These are phyloP conservation scores for Backusella tarrabulga DNA, from an alignment of 192 early-diverging fungal species.

Conservation along the genomic window DNA sequence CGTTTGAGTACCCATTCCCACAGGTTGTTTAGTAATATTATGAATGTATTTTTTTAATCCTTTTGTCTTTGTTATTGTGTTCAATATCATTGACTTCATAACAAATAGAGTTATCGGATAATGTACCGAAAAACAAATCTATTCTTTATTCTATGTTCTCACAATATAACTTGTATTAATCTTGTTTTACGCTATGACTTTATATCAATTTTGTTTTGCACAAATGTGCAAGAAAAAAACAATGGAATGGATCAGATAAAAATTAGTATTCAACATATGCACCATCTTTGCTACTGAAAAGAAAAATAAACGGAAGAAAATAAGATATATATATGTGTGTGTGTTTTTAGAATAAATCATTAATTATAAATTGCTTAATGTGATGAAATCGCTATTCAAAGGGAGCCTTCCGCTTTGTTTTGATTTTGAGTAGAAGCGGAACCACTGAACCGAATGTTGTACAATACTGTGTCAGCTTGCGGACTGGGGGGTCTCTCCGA, in stretches of 20 bases:
- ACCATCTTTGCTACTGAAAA: not conserved
- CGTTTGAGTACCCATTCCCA: not conserved
- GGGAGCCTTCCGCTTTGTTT: not conserved
- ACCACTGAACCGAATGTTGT: not conserved
- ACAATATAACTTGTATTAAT: not conserved
- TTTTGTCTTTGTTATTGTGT: conserved; percentile 2
- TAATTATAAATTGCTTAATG: conserved; percentile 7
- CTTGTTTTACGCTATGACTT: not conserved
- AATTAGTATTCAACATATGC: not conserved
- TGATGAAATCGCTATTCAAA: not conserved
- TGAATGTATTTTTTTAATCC: not conserved
- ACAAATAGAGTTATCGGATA: not conserved
- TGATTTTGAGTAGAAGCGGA: not conserved
- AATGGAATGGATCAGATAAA: not conserved
- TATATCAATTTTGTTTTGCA: not conserved
- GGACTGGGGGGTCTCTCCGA: not conserved
- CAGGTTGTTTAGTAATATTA: not conserved
- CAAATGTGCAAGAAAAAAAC: not conserved
- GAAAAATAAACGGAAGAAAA: not conserved
- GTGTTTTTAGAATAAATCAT: conserved; percentile 4
- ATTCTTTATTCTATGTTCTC: not conserved
- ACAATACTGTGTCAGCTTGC: not conserved
- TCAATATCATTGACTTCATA: not conserved
- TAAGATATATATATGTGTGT: not conserved
- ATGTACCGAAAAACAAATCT: not conserved